Evolutionary conservation across 192 early-diverging fungal genomes (phyloP).

Genomic region (Coemansia sp.): DNA sequence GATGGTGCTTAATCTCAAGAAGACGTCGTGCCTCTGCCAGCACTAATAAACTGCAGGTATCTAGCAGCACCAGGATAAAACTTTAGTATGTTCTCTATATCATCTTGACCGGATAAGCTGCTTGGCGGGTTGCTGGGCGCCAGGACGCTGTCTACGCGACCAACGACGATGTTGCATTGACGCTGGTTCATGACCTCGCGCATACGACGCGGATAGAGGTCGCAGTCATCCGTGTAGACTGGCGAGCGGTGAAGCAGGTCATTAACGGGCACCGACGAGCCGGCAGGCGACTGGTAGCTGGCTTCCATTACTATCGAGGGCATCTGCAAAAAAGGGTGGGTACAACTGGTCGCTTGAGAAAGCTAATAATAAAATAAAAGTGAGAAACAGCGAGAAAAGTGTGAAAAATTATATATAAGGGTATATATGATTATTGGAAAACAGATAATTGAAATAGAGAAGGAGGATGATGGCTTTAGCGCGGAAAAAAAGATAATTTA

Average conservation of each 20-base stretch:
- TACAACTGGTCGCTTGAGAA: neutral
- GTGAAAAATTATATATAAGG: too few species aligned
- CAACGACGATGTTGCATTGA: conserved; percentile 4
- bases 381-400: neutral
- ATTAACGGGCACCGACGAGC: neutral
- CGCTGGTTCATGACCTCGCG: conserved; percentile 45
- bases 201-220: conserved; percentile 46
- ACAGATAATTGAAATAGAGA: too few species aligned
- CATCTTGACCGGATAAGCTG: conserved; percentile 1
- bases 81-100: conserved; percentile 16
- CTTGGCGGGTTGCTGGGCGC: neutral
- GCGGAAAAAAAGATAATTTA: neutral
- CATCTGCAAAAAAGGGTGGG: conserved; percentile 9
- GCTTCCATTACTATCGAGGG: conserved; percentile 26
- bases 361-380: neutral
- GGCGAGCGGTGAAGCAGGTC: conserved; percentile 35
- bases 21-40: neutral
- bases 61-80: conserved; percentile 33
- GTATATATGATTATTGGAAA: too few species aligned
- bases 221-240: conserved; percentile 38
- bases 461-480: neutral
- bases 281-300: neutral
- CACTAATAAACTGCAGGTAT: conserved; percentile 14
- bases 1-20: too few species aligned
- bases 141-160: neutral